Base-by-base conservation (phyloP, 2,329 filamentous ascomycete species). In the Escovopsis weberi region DNA sequence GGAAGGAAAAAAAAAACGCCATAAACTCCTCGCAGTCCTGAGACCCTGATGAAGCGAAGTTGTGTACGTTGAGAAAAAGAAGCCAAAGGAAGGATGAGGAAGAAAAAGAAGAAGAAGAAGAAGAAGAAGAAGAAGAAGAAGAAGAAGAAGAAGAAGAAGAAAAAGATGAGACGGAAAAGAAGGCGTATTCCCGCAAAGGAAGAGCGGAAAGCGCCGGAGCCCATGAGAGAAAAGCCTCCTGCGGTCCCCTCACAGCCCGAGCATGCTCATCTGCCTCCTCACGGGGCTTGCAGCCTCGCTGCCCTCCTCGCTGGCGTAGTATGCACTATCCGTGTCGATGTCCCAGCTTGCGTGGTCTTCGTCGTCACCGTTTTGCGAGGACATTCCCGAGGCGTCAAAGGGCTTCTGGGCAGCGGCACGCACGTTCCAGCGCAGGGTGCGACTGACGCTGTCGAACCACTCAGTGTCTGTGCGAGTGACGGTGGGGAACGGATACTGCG, bases 401-500 rank as follows among this genome's bases (percentile, higher is more conserved):
- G 78, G 85, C 62, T 95, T 96, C 62, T 98, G 91, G 43, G 82
- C 81, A 5, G 89, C 88, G 4, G 87, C 88, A 38, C 91, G 75
- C 26, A 84, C 89, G 64, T 98, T 98, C 91, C 91, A 98, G 48
- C 88, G 75, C 45, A 98, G 70, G 4, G 89, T 94, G 47, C 89
- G 78, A 42, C 85, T 86, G 39, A 98, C 86, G 55, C 85, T 93
- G 61, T 95, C 85, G 58, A 98, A 95, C 91, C 91, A 98, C 61
- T 98, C 91, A 1, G 82, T 84, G 47, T 81, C 81, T 48, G 82
- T 85, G 49, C 86, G 83, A 45, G 93, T 85, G 37, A 98, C 89
- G 1, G 91, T 96, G 3, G 91, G 91, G 67, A 98, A 96, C 0
- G 91, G 91, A 56, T 95, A 98, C 59, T 94, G 87, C 28, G 85